Conservation (phyloP, 1,139 yeast species). For the Saccharomyces hybrid region DNA sequence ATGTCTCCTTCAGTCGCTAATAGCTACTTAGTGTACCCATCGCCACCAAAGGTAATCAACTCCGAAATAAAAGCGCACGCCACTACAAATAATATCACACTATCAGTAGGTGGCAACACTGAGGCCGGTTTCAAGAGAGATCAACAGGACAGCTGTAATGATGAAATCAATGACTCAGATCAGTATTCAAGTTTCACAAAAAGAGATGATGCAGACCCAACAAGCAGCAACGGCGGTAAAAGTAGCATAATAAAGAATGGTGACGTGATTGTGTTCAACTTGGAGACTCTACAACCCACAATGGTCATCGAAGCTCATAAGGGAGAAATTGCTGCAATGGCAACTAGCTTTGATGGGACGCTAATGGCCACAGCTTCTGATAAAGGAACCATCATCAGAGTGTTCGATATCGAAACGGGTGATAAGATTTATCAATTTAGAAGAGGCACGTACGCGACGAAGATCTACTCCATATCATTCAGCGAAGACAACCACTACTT, state of each 20-base stretch:
- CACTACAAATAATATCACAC: slow-evolving; percentile 25
- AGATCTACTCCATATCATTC: slow-evolving; percentile 75
- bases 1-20: slow-evolving; percentile 58
- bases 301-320: slow-evolving; percentile 93
- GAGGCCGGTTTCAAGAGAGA: neutral
- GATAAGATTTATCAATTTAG: slow-evolving; percentile 81
- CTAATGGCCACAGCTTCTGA: slow-evolving; percentile 90
- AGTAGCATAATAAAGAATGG: slow-evolving; percentile 48
- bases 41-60: slow-evolving; percentile 44
- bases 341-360: slow-evolving; percentile 74
- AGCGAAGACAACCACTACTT: slow-evolving; percentile 67
- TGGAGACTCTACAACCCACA: slow-evolving; percentile 69
- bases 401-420: slow-evolving; percentile 80
- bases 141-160: neutral
- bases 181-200: neutral
- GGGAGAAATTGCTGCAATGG: slow-evolving; percentile 70
- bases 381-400: slow-evolving; percentile 87
- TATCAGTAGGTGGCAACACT: slow-evolving; percentile 7
- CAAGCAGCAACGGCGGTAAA: slow-evolving; percentile 30
- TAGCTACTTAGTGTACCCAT: slow-evolving; percentile 78
- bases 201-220: slow-evolving; percentile 5
- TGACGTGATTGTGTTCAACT: slow-evolving; percentile 84
- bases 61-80: slow-evolving; percentile 28
- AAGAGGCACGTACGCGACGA: slow-evolving; percentile 90
- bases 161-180: neutral